These are phyloP conservation scores for Mucor irregularis DNA, from an alignment of 371 early-diverging fungal genomes.

Conservation along the genomic window DNA sequence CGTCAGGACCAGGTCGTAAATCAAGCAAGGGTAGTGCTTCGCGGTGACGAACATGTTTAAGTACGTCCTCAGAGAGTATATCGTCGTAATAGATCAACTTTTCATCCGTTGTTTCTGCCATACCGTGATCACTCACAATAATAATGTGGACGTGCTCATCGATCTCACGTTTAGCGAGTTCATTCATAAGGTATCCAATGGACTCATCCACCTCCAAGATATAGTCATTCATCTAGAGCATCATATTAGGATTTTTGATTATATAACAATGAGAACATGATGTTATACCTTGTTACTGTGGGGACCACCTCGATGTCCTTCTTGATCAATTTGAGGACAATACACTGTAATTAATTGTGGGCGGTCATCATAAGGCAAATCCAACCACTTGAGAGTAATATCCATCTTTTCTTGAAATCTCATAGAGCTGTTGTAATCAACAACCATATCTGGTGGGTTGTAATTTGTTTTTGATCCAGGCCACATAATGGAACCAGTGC, in stretches of 20 bases:
- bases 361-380: slow-evolving; percentile 64
- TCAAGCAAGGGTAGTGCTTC: slow-evolving; percentile 47
- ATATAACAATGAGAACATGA: not conserved
- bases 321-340: slow-evolving; percentile 79
- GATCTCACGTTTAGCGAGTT: slow-evolving; percentile 59
- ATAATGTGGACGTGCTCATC: slow-evolving; percentile 73
- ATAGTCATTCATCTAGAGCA: slow-evolving; percentile 54
- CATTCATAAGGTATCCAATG: slow-evolving; percentile 60
- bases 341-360: slow-evolving; percentile 83
- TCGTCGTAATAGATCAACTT: slow-evolving; percentile 77
- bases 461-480: slow-evolving; percentile 77
- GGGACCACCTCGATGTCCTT: slow-evolving; percentile 83
- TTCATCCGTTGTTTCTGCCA: slow-evolving; percentile 67
- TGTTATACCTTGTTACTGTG: slow-evolving; percentile 55
- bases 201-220: slow-evolving; percentile 67
- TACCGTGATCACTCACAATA: slow-evolving; percentile 94
- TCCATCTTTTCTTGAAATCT: slow-evolving; percentile 61
- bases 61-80: slow-evolving; percentile 36
- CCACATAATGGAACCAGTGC: slow-evolving; percentile 84
- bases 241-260: not conserved
- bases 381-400: slow-evolving; percentile 74
- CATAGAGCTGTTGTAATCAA: slow-evolving; percentile 54
- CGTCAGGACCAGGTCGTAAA: slow-evolving; percentile 45
- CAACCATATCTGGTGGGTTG: slow-evolving; percentile 65
- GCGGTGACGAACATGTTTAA: slow-evolving; percentile 27